Percentiles rank a stretch among this genome's conserved stretches.
phyloP scores from a whole-genome alignment of 257 asterid species.

The Petunia axillaris region DNA sequence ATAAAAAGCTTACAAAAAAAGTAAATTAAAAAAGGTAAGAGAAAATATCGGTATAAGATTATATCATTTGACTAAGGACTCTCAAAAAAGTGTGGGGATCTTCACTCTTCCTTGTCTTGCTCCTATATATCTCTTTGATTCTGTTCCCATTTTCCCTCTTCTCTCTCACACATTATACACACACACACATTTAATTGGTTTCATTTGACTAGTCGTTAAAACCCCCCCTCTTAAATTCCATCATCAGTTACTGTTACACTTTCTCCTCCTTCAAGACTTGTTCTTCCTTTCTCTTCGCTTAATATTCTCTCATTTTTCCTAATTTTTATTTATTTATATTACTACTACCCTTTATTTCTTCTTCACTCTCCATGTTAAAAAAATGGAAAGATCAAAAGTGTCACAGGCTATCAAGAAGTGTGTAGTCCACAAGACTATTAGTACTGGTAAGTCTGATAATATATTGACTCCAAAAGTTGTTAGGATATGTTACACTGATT shows the following conservation, averaged over 20 bases:
- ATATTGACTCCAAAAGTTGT: conserved; percentile 48
- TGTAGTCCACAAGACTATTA: background rate
- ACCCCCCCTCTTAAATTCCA: background rate
- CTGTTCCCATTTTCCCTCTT: background rate
- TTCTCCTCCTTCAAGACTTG: conserved; percentile 19
- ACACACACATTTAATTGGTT: background rate
- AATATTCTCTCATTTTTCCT: background rate
- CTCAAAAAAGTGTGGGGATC: background rate
- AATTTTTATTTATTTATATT: background rate
- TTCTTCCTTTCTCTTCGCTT: conserved; percentile 23
- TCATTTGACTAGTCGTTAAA: conserved; percentile 27
- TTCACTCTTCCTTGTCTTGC: background rate
- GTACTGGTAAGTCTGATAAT: background rate
- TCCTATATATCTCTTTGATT: conserved; percentile 20
- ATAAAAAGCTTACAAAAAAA: background rate
- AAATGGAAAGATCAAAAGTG: conserved; percentile 14
- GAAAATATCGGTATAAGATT: background rate
- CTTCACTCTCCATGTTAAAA: conserved; percentile 22
- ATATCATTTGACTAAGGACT: conserved; percentile 5
- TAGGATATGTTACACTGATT: conserved; percentile 56
- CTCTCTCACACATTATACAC: background rate
- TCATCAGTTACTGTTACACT: conserved; percentile 26
- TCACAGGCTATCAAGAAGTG: conserved; percentile 4
- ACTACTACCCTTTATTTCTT: background rate
- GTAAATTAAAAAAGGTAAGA: background rate